phyloP scores from a whole-genome alignment of 257 asterid genomes.

The Solanum megistacrolobum region DNA sequence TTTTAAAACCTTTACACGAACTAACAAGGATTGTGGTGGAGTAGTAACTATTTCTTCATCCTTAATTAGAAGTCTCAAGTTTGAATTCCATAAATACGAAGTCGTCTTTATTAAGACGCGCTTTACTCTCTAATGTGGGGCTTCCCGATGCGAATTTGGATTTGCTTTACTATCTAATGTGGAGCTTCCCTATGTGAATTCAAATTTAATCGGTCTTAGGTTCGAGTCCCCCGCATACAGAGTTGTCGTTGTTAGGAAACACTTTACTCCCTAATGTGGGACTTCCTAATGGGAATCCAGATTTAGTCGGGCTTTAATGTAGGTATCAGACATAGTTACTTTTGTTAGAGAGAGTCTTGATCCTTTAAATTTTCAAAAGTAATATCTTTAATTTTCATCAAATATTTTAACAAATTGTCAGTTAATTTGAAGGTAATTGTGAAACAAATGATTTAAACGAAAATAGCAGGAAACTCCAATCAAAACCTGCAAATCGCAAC shows the following conservation, averaged over 20 bases:
- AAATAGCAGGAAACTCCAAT: neutral
- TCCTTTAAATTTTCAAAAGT: neutral
- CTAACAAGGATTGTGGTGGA: neutral
- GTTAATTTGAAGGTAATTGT: neutral
- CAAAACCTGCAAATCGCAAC: neutral
- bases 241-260: neutral
- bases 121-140: neutral
- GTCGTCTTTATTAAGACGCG: too few species aligned
- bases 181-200: neutral
- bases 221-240: neutral
- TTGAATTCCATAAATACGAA: fast-evolving
- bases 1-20: neutral
- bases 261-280: neutral
- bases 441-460: neutral
- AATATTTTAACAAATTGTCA: neutral
- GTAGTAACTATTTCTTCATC: too few species aligned
- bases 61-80: too few species aligned
- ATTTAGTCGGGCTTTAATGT: too few species aligned
- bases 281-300: neutral
- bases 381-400: neutral
- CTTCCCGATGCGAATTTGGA: neutral
- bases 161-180: too few species aligned
- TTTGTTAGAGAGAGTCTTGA: neutral
- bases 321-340: fast-evolving
- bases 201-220: neutral